Evolutionary conservation across 2,329 filamentous ascomycete species (phyloP), one percentile per base, ranked within the genome.

Genomic region (Neopestalotiopsis sp.): DNA sequence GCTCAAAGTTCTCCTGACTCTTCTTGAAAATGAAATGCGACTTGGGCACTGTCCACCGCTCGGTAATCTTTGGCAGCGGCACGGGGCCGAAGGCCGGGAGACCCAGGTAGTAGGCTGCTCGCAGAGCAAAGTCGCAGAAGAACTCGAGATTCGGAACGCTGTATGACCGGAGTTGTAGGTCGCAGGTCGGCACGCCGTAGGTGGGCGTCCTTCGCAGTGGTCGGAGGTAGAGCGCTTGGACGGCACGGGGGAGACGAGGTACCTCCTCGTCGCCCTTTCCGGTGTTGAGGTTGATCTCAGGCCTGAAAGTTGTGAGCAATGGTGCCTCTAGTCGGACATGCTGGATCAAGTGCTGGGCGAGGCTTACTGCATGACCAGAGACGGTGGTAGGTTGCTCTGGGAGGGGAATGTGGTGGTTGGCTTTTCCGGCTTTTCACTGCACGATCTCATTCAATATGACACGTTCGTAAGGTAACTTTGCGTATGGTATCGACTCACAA

Each of bases 11-110:
- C 83, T 99, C 96, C 82, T 99, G 95, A 49, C 90, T 92, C 84
- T 99, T 99, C 84, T 98, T 99, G 86, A 94, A 93, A 73, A 98
- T 94, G 85, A 99, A 99, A 80, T 93, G 92, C 77, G 90, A 90
- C 76, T 90, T 89, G 10, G 94, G 94, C 1, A 98, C 94, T 0
- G 96, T 98, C 96, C 96, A 99, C 75, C 95, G 90, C 84, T 99
- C 94, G 17, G 89, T 92, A 72, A 95, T 94, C 69, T 92, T 90
- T 1, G 96, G 96, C 20, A 99, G 85, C 12, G 95, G 94, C 5
- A 96, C 86, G 5, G 96, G 95, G 0, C 96, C 96, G 61, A 89
- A 92, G 2, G 94, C 94, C 10, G 94, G 92, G 1, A 99, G 90
- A 20, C 92, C 90, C 57, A 98, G 89, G 82, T 95, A 99, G 84